phyloP scores from a whole-genome alignment of 805 yeast genomes.

The Candida odintsovae region DNA sequence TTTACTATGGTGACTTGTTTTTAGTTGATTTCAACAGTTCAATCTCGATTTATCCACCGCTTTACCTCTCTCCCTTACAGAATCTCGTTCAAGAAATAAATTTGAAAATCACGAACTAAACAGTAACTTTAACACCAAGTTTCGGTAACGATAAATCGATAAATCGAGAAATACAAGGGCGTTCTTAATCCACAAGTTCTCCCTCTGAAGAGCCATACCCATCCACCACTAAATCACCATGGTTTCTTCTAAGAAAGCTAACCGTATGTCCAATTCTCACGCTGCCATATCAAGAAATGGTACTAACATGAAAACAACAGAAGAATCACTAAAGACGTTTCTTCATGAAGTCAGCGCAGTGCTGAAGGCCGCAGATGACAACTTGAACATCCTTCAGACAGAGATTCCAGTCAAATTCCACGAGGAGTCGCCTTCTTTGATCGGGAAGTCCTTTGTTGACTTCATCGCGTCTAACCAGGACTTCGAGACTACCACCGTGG shows the following conservation, averaged over 20 bases:
- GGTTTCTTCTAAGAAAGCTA: not conserved
- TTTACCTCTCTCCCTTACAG: no score
- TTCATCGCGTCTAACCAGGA: constrained; percentile 4
- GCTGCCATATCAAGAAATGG: not conserved
- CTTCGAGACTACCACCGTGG: constrained; percentile 33
- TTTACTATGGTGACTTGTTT: no score
- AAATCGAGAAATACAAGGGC: not conserved
- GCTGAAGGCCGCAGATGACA: constrained; percentile 11
- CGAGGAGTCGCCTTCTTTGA: constrained; percentile 14
- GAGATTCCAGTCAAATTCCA: constrained; percentile 14
- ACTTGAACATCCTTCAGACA: constrained; percentile 9
- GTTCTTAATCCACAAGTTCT: no score
- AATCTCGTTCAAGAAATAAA: not conserved
- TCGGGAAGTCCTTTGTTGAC: constrained; percentile 9
- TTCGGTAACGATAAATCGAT: no score
- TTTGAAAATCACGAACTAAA: no score
- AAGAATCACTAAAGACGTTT: not conserved
- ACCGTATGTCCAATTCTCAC: not conserved
- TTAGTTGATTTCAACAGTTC: no score
- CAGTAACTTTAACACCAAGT: not conserved
- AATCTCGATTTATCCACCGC: no score
- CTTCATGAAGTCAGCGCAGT: not conserved
- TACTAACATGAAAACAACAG: not conserved
- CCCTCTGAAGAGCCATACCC: not conserved
- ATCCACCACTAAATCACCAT: not conserved